Base-by-base conservation (phyloP, 768 basidiomycete species). In the Pisolithus microcarpus region DNA sequence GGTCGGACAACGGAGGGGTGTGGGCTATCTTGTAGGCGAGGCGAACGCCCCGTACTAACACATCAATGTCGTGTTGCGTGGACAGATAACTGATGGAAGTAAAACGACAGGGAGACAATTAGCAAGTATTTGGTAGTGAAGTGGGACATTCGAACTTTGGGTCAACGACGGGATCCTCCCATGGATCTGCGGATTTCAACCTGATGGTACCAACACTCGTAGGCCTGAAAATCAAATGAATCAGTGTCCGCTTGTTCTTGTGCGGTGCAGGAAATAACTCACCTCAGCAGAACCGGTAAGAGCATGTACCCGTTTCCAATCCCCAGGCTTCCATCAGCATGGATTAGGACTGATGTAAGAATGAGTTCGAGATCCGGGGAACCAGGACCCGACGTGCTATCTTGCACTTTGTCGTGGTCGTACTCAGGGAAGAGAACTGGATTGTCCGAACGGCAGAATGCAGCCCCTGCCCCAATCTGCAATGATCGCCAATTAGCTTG, bases 141-240 rank as follows among this genome's bases (percentile, higher is more conserved):
- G 69, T 64, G 42, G 43, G 8, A 19, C 31, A 7, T 7, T 57
- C 71, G 7, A 48, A 72, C 74, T 67, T 67, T 18, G 76, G 77
- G 50, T 77, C 71, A 15, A 77, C 68, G 31, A 70, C n/a, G 1
- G 76, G 76, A 1, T 60, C 48, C 9, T 75, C 74, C 57, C 65
- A 66, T 11, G 74, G 73, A 38, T 73, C 57, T 1, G 63, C 53
- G 1, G 76, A 76, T 36, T 65, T 66, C n/a, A 78, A 59, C 28
- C 63, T 49, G 45, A 78, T 49, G 7, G 58, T 70, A 5, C 76
- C 76, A 5, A 60, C 52, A 53, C 75, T 76, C 39, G 70, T 73
- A 19, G 77, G 76, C 56, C 77, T 77, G 43, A 8, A 19, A 23
- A 34, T 4, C 5, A 10, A 4, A 31, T 10, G 18, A 5, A 9